These are phyloP conservation scores for Pseudogymnoascus sp. DNA, from an alignment of 2,329 filamentous ascomycete genomes.

Conservation along the genomic window DNA sequence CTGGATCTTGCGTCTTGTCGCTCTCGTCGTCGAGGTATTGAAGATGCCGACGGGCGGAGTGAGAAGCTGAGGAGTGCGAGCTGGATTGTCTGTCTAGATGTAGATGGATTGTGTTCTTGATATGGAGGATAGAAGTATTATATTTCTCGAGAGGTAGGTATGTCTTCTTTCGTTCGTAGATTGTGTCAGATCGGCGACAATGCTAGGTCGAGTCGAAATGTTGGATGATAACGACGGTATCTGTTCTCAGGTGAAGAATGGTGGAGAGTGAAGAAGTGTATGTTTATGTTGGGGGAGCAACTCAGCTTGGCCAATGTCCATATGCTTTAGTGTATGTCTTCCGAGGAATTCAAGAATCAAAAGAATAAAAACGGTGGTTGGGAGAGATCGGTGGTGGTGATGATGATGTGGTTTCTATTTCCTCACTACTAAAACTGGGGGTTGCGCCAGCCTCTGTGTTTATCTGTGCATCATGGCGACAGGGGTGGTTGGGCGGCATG, in stretches of 20 bases:
- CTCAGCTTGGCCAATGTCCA: slow-evolving; percentile 7
- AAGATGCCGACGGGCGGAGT: neutral
- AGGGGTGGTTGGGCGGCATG: slow-evolving; percentile 7
- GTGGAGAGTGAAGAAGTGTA: neutral
- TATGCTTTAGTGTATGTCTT: slow-evolving; percentile 7
- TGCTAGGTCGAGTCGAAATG: slow-evolving; percentile 2
- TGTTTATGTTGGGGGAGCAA: slow-evolving; percentile 6
- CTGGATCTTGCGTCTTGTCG: slow-evolving; percentile 2
- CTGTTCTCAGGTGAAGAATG: slow-evolving; percentile 5
- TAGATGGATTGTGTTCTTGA: neutral
- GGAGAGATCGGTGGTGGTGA: neutral
- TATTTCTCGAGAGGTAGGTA: neutral
- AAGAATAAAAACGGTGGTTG: slow-evolving; percentile 6
- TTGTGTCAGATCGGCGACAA: slow-evolving; percentile 1
- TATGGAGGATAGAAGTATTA: neutral
- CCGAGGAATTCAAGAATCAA: slow-evolving; percentile 5
- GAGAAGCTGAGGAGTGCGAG: neutral
- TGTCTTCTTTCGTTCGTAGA: neutral
- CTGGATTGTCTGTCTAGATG: neutral
- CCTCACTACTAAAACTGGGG: slow-evolving; percentile 5
- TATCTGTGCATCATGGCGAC: slow-evolving; percentile 8
- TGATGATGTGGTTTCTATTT: slow-evolving; percentile 6
- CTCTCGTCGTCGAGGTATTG: neutral
- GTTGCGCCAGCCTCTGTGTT: slow-evolving; percentile 8
- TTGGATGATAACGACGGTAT: slow-evolving; percentile 3